Evolutionary conservation across 2,329 filamentous ascomycete species (phyloP).

Genomic region (Pseudogymnoascus sp.): DNA sequence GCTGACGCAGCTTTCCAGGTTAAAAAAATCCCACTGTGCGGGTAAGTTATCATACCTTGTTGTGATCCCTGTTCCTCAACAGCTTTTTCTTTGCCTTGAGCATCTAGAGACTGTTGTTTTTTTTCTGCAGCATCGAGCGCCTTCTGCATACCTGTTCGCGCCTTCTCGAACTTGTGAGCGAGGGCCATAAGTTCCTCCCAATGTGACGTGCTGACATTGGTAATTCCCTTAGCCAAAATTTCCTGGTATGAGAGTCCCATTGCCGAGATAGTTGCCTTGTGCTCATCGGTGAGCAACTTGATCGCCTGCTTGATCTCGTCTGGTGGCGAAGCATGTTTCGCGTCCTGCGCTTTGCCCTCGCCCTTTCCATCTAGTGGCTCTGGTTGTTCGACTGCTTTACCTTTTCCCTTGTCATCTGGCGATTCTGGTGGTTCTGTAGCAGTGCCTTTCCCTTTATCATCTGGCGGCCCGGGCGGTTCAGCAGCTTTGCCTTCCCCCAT

Average conservation of each 20-base stretch:
- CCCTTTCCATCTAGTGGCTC: conserved; percentile 26
- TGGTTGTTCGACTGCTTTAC: not conserved
- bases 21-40: not conserved
- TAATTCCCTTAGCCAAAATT: conserved; percentile 39
- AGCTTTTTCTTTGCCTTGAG: not conserved
- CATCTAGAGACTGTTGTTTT: not conserved
- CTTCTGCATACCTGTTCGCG: conserved; percentile 41
- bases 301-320: conserved; percentile 35
- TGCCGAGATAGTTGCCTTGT: conserved; percentile 39
- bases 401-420: not conserved
- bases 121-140: conserved; percentile 42
- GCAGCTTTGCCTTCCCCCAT: not conserved
- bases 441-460: not conserved
- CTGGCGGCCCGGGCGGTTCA: not conserved
- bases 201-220: conserved; percentile 35
- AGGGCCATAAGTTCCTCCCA: conserved; percentile 43
- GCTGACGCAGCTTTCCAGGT: not conserved
- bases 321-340: conserved; percentile 28
- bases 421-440: not conserved
- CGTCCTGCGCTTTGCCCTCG: conserved; percentile 38
- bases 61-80: not conserved
- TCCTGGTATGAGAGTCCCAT: conserved; percentile 45
- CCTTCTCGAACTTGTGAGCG: conserved; percentile 40
- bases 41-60: not conserved
- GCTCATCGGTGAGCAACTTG: conserved; percentile 40